A percentile compares a stretch with the other conserved stretches of the same genome.
These are phyloP conservation scores for Kodamaea sp. DNA, from an alignment of 1,139 yeast genomes.

Conservation along the genomic window DNA sequence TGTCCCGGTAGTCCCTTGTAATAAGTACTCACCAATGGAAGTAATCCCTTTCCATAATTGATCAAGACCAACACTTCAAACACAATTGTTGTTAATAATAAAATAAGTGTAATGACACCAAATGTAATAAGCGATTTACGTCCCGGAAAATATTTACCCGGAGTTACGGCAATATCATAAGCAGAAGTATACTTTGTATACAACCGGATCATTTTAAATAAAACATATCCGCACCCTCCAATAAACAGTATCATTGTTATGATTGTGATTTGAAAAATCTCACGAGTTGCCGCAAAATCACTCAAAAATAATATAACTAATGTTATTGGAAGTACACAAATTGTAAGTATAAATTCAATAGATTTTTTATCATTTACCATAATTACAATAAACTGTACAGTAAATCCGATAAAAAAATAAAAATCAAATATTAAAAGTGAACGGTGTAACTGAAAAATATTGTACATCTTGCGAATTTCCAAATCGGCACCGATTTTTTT, in stretches of 20 bases:
- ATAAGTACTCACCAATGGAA: constrained; percentile 25
- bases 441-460: constrained; percentile 41
- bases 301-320: constrained; percentile 36
- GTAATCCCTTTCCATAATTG: constrained; percentile 43
- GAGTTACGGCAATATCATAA: constrained; percentile 14
- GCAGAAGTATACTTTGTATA: constrained; percentile 41
- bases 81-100: constrained; percentile 36
- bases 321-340: constrained; percentile 48
- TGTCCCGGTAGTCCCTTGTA: constrained; percentile 21
- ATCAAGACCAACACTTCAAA: constrained; percentile 33
- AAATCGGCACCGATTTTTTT: constrained; percentile 51
- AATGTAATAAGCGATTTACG: constrained; percentile 46
- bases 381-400: constrained; percentile 51
- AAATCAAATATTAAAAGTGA: constrained; percentile 44
- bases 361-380: constrained; percentile 39
- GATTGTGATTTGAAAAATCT: constrained; percentile 27
- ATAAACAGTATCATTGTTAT: constrained; percentile 31
- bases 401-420: constrained; percentile 52
- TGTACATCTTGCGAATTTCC: constrained; percentile 37
- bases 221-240: constrained; percentile 47
- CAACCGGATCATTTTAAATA: constrained; percentile 48
- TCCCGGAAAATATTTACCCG: constrained; percentile 45
- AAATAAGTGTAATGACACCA: constrained; percentile 43
- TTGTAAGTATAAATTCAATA: constrained; percentile 48
- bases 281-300: constrained; percentile 40